Conservation (phyloP, 2,329 filamentous ascomycete genomes). For the Whalleya microplaca region DNA sequence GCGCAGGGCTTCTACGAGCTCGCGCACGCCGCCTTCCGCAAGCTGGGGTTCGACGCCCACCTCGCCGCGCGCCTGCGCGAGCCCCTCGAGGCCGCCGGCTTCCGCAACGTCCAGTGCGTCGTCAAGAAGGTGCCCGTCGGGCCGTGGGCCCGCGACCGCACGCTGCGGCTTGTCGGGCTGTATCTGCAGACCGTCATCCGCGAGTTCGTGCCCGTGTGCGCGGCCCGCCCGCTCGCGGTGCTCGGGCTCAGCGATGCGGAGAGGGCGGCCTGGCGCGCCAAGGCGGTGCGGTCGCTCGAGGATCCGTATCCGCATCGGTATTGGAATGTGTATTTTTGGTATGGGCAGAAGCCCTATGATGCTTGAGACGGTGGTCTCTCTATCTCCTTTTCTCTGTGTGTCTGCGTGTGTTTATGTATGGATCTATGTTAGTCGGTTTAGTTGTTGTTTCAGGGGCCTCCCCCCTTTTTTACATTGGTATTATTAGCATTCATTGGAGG, state of each 20-base stretch:
- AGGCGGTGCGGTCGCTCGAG: slow-evolving; percentile 11
- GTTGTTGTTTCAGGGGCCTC: too few species aligned
- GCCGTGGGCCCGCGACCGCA: slow-evolving; percentile 47
- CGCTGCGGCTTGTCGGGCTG: slow-evolving; percentile 46
- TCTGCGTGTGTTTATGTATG: too few species aligned
- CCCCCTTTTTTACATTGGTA: too few species aligned
- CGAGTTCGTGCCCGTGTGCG: slow-evolving; percentile 18
- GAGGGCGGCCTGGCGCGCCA: slow-evolving; percentile 21
- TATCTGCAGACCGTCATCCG: slow-evolving; percentile 21
- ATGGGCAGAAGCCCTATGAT: slow-evolving; percentile 19
- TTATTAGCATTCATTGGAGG: not conserved
- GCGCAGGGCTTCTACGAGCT: slow-evolving; percentile 38
- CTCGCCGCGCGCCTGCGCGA: slow-evolving; percentile 39
- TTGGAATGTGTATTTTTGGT: slow-evolving; percentile 28
- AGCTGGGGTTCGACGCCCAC: slow-evolving; percentile 46
- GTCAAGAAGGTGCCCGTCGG: slow-evolving; percentile 52
- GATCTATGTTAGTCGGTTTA: too few species aligned
- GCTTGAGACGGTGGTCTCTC: not conserved
- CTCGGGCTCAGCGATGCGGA: slow-evolving; percentile 22
- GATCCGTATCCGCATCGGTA: slow-evolving; percentile 21
- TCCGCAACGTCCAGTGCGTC: slow-evolving; percentile 43
- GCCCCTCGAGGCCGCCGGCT: slow-evolving; percentile 42
- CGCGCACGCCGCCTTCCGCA: slow-evolving; percentile 32
- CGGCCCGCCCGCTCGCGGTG: slow-evolving; percentile 10
- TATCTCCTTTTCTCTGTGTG: too few species aligned